Base-by-base conservation (phyloP, 1,139 yeast species). In the Torulaspora pretoriensis region DNA sequence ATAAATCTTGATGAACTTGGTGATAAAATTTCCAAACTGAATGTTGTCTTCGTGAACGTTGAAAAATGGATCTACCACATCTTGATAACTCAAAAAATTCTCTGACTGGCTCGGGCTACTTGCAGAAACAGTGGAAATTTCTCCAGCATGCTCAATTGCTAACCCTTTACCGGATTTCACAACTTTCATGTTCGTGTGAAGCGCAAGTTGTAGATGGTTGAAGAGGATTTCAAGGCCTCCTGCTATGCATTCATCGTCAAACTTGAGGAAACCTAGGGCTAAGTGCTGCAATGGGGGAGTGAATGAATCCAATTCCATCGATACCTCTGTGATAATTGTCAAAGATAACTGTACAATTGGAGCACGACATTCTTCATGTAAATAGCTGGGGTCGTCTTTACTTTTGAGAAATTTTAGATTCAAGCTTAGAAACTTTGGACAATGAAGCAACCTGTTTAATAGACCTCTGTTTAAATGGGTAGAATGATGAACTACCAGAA, bases 11-110 rank as follows among this genome's bases (percentile, higher is more conserved):
- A 54, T 54, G 41, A 54, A 59, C 29, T 50, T 56, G 7, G 56
- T 51, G 13, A 63, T 49, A 26, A 57, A 57, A 17, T 59, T 56
- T 8, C 59, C 61, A 41, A 60, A 59, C 13, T 56, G 52, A 7
- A 51, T 45, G 31, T 59, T 54, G 17, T 57, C 51, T 14, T 59
- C 59, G 10, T 47, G 47, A 12, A 56, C 49, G 16, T 41, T 32
- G 36, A 47, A 59, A 38, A 59, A 57, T 6, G 56, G 48, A 17
- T 43, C 49, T 19, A 49, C 43, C 22, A 53, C 30, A 22, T 48
- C 49, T 14, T 45, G 41, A 24, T 38, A 46, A n/a, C 38, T 42
- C 8, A 50, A 24, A 32, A 34, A 25, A 9, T 35, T 31, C 17
- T 27, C 19, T 22, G 40, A 23, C n/a, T 25, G 36, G 12, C n/a